Percentiles rank a stretch among this genome's conserved stretches.
Conservation (phyloP, 1,139 yeast species). For the Debaryomyces robertsiae region DNA sequence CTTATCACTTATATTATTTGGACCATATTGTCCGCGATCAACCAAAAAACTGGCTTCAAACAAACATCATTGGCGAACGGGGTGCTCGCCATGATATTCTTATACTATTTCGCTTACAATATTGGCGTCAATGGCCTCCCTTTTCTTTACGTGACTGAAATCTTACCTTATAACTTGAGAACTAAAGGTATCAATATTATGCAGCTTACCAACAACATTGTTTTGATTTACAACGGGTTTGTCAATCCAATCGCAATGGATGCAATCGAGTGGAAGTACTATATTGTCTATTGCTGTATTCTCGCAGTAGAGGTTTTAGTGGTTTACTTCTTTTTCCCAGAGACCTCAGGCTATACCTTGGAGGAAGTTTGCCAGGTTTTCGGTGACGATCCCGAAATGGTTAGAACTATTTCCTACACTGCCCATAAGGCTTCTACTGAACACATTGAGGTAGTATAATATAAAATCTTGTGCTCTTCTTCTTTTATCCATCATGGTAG, state of each 20-base stretch:
- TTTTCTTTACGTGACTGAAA: conserved; percentile 41
- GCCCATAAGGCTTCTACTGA: conserved; percentile 13
- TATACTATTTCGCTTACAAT: conserved; percentile 41
- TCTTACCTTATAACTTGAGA: conserved; percentile 47
- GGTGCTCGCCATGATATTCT: conserved; percentile 49
- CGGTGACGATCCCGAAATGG: conserved; percentile 36
- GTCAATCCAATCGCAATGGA: conserved; percentile 65
- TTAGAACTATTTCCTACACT: conserved; percentile 3
- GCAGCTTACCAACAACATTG: conserved; percentile 29
- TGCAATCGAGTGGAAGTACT: conserved; percentile 60
- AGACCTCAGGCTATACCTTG: conserved; percentile 55
- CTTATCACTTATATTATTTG: conserved; percentile 40
- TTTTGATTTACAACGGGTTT: conserved; percentile 37
- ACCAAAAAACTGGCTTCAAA: conserved; percentile 37
- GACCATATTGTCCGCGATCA: conserved; percentile 42
- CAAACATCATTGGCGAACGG: conserved; percentile 41
- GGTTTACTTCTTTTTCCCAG: conserved; percentile 48
- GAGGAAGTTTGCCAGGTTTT: conserved; percentile 55
- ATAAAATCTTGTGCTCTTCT: background rate
- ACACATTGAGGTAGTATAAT: conserved; percentile 14
- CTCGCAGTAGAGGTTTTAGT: conserved; percentile 39
- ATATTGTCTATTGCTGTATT: conserved; percentile 52
- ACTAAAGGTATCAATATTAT: conserved; percentile 45
- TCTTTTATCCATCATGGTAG: conserved; percentile 1
- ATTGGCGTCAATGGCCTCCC: conserved; percentile 47